These are phyloP conservation scores for Penicillium fuscoglaucum DNA, from an alignment of 2,329 filamentous ascomycete species.

Conservation along the genomic window DNA sequence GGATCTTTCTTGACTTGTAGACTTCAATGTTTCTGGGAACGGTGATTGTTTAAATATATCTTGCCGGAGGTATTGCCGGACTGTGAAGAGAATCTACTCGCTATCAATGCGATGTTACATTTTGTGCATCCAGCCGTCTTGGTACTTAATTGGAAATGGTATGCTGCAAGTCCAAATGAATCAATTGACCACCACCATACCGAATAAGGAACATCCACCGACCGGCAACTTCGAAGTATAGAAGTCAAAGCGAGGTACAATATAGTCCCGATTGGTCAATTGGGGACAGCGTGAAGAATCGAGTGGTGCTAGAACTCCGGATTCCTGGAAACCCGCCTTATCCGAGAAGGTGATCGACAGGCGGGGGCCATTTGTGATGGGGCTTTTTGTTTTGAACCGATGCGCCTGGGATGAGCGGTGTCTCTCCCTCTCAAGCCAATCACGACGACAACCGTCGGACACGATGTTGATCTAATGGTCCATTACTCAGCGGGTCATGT, in stretches of 20 bases:
- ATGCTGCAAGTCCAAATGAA: background rate
- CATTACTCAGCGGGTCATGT: background rate
- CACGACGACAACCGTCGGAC: background rate
- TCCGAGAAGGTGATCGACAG: slow-evolving; percentile 17
- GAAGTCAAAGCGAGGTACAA: slow-evolving; percentile 4
- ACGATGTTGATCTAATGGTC: slow-evolving; percentile 17
- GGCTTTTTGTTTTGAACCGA: background rate
- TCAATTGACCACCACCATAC: slow-evolving; percentile 2
- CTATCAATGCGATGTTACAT: slow-evolving; percentile 20
- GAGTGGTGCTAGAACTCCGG: slow-evolving; percentile 14
- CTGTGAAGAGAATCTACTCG: background rate
- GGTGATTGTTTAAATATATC: slow-evolving; percentile 8
- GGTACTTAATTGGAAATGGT: slow-evolving; percentile 2
- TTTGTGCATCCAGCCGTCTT: background rate
- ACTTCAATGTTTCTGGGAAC: background rate
- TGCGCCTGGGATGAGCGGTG: background rate
- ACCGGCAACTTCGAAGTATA: slow-evolving; percentile 10
- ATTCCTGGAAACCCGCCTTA: background rate
- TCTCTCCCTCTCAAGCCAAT: slow-evolving; percentile 21
- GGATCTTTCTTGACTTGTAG: background rate
- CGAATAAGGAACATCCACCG: slow-evolving; percentile 19
- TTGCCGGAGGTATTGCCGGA: background rate
- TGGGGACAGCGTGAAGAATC: slow-evolving; percentile 17
- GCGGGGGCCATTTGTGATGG: background rate
- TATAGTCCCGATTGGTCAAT: slow-evolving; percentile 6